Conservation (phyloP, 202 grass and related monocot species). For the Zoysia matrella region DNA sequence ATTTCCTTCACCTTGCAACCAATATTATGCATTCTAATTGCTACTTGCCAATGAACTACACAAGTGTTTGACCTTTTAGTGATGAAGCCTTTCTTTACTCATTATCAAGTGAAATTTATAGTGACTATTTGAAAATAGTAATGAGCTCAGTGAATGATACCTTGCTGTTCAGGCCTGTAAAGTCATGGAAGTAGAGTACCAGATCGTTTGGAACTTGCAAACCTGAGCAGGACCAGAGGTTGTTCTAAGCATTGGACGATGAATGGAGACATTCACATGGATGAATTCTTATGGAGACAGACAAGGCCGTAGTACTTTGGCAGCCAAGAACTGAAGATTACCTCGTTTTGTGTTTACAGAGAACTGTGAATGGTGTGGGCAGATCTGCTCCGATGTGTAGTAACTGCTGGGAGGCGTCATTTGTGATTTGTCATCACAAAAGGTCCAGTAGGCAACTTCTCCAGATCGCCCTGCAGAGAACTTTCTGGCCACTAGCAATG, state of each 20-base stretch:
- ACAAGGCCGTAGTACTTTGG: background rate
- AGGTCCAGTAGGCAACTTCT: background rate
- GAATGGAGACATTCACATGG: background rate
- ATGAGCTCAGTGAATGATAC: background rate
- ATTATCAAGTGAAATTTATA: background rate
- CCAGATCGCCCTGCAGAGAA: background rate
- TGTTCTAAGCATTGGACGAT: background rate
- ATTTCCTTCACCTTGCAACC: background rate
- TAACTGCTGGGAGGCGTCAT: background rate
- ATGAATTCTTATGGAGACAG: background rate
- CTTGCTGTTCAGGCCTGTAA: background rate
- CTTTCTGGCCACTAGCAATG: background rate
- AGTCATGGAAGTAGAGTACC: background rate
- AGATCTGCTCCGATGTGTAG: background rate
- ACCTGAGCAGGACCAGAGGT: background rate
- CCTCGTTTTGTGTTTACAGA: background rate
- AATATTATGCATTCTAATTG: background rate
- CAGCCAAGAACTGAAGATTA: background rate
- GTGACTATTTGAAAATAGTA: conserved; percentile 25
- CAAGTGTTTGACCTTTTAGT: background rate
- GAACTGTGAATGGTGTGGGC: background rate
- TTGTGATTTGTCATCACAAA: background rate
- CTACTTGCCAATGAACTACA: background rate
- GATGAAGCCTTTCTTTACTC: background rate
- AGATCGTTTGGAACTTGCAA: background rate